A percentile compares a stretch with the other conserved stretches of the same genome.
Conservation (phyloP, 1,139 yeast species). For the Meyerozyma elateridarum region DNA sequence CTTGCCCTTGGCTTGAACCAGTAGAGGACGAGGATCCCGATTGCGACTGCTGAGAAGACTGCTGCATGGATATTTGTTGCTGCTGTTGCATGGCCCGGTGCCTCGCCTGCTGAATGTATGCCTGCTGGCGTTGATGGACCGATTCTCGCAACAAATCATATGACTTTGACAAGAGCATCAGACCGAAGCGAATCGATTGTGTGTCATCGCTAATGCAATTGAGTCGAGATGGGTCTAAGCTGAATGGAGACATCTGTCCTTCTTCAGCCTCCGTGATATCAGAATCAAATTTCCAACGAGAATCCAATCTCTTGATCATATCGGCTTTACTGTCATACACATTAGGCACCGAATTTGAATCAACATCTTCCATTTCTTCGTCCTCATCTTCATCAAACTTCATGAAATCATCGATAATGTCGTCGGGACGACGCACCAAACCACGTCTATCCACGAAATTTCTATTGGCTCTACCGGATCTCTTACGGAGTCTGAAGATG, state of each 20-base stretch:
- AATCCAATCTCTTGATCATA: conserved; percentile 49
- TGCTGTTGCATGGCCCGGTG: conserved; percentile 44
- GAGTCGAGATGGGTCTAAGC: conserved; percentile 62
- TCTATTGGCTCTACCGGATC: conserved; percentile 71
- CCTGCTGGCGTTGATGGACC: conserved; percentile 43
- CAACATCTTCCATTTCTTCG: conserved; percentile 17
- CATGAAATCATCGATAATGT: conserved; percentile 35
- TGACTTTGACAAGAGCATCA: conserved; percentile 84
- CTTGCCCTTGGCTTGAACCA: neutral
- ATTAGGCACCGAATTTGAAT: conserved; percentile 16
- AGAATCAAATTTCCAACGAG: conserved; percentile 73
- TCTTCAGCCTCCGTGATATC: conserved; percentile 49
- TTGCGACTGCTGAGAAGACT: conserved; percentile 43
- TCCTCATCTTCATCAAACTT: conserved; percentile 24
- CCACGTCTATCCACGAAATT: conserved; percentile 69
- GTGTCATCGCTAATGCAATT: conserved; percentile 84
- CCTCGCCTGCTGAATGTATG: conserved; percentile 41
- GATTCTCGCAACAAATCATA: conserved; percentile 62
- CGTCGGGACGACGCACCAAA: conserved; percentile 28
- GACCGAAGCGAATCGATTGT: conserved; percentile 85
- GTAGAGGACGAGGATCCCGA: conserved; percentile 13
- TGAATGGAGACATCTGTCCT: conserved; percentile 50
- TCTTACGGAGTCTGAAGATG: conserved; percentile 62
- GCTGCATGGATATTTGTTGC: conserved; percentile 27
- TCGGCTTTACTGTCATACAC: conserved; percentile 62